phyloP scores from a whole-genome alignment of 345 rosid genomes.

The Lumnitzera racemosa region DNA sequence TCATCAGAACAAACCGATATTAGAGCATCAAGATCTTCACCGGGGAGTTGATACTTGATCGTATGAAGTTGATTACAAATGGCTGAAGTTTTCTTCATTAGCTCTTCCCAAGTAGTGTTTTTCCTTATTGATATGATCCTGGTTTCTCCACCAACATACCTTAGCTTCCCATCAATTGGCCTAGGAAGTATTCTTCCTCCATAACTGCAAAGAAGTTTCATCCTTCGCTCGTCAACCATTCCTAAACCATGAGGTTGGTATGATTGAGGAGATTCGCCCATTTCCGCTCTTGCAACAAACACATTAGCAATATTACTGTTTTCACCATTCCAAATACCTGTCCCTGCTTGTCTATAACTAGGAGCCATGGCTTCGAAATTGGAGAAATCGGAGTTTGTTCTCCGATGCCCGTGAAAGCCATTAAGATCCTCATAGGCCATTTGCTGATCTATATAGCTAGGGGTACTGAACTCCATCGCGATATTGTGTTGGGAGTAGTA shows the following conservation, averaged over 20 bases:
- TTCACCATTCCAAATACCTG: slow-evolving; percentile 4
- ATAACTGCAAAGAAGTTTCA: slow-evolving; percentile 83
- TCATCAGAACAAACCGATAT: slow-evolving; percentile 78
- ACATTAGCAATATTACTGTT: slow-evolving; percentile 11
- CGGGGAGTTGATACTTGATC: slow-evolving; percentile 89
- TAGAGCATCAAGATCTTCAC: slow-evolving; percentile 87
- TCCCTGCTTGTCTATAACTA: too few relatives aligned
- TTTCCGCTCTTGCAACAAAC: slow-evolving; percentile 5
- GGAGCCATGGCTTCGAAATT: not conserved
- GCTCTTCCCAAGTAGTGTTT: slow-evolving; percentile 43
- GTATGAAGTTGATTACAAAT: slow-evolving; percentile 64
- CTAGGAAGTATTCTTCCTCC: slow-evolving; percentile 79
- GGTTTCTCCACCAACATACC: slow-evolving; percentile 90
- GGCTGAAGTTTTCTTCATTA: slow-evolving; percentile 54
- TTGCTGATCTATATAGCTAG: slow-evolving; percentile 11
- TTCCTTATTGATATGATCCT: slow-evolving; percentile 62
- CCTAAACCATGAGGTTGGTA: slow-evolving; percentile 20
- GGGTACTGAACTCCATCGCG: not conserved
- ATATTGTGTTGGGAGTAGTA: slow-evolving; percentile 9
- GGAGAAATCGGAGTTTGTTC: not conserved
- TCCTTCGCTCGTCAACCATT: slow-evolving; percentile 28
- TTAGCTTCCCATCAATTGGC: slow-evolving; percentile 75
- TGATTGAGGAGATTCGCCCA: slow-evolving; percentile 31
- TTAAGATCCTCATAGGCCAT: slow-evolving; percentile 25
- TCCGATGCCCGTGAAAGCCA: slow-evolving; percentile 7